Percentiles rank a stretch among this genome's conserved stretches.
These are phyloP conservation scores for Xylariaceae sp. DNA, from an alignment of 2,329 filamentous ascomycete species.

Conservation along the genomic window DNA sequence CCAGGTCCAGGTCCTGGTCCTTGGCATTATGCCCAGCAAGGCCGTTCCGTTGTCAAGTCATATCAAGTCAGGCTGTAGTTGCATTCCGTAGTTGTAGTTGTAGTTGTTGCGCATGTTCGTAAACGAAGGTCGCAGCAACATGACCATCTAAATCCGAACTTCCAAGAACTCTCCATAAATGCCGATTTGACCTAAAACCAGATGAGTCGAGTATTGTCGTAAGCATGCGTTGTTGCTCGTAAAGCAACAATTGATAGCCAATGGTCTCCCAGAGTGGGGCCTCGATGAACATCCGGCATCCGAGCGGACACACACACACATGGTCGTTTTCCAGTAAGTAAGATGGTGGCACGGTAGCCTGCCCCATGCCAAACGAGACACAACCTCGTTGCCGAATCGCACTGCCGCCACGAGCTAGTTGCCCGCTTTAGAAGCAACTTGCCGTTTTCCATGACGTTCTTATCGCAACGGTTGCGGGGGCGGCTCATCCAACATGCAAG, in stretches of 20 bases:
- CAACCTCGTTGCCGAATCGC: conserved; percentile 3
- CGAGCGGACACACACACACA: neutral
- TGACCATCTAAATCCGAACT: neutral
- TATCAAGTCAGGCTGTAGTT: neutral
- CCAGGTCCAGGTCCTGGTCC: neutral
- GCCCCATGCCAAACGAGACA: conserved; percentile 1
- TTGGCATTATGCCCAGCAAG: neutral
- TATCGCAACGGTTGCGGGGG: conserved; percentile 46
- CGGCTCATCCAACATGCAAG: conserved; percentile 90
- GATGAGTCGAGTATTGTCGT: conserved; percentile 8
- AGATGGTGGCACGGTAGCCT: neutral
- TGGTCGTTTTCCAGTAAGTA: neutral
- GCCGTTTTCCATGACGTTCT: conserved; percentile 8
- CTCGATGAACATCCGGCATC: conserved; percentile 5
- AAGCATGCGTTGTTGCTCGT: conserved; percentile 26
- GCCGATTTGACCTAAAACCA: neutral
- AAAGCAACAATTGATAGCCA: conserved; percentile 24
- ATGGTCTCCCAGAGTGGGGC: conserved; percentile 9
- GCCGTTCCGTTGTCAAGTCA: neutral
- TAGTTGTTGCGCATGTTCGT: neutral
- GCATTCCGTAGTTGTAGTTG: neutral
- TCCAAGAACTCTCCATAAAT: neutral
- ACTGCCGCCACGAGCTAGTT: neutral
- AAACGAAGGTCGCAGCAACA: neutral
- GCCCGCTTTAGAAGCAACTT: neutral